Evolutionary conservation across 306 rosid genomes (phyloP).

Genomic region (Malus fusca): DNA sequence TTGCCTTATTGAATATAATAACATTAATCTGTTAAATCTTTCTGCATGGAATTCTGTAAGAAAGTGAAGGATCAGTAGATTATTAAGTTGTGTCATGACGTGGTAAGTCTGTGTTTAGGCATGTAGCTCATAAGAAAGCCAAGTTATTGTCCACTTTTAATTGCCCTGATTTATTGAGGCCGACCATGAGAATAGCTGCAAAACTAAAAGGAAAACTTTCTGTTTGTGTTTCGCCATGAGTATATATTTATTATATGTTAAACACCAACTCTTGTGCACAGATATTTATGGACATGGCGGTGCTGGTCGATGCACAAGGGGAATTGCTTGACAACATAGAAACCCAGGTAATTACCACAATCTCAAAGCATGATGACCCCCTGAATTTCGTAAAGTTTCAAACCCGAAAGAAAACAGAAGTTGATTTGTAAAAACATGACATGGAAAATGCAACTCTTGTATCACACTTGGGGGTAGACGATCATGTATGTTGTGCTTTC

Average conservation of each 20-base stretch:
- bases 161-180: neutral
- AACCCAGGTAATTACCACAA: slow-evolving; percentile 49
- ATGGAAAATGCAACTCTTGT: neutral
- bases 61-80: neutral
- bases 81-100: neutral
- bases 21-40: neutral
- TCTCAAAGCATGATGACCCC: neutral
- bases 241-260: neutral
- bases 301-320: slow-evolving; percentile 87
- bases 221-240: neutral
- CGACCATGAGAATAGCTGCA: neutral
- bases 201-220: no score
- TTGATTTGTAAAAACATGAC: no score
- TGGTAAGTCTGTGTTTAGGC: neutral
- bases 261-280: slow-evolving; percentile 36
- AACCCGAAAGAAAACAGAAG: no score
- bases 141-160: neutral
- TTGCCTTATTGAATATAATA: neutral
- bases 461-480: slow-evolving; percentile 1
- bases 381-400: neutral
- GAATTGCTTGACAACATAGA: slow-evolving; percentile 90
- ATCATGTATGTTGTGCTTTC: neutral
- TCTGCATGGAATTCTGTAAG: neutral
- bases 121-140: neutral
- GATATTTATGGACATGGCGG: slow-evolving; percentile 91